A percentile compares a stretch with the other conserved stretches of the same genome.
These are phyloP conservation scores for Sporisorium sorghi DNA, from an alignment of 1,284 basidiomycete species.

Conservation along the genomic window DNA sequence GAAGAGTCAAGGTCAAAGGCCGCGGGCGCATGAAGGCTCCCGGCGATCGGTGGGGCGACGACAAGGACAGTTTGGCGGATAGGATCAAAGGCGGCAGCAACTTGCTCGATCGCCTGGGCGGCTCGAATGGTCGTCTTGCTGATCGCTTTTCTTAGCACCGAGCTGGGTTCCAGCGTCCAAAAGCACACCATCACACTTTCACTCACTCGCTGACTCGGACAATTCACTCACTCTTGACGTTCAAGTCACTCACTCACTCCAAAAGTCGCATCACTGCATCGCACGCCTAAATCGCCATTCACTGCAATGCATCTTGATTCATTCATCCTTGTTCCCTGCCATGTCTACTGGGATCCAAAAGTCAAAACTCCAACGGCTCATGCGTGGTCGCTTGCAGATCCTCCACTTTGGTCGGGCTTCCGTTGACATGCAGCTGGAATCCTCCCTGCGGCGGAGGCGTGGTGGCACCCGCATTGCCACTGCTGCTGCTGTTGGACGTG, in stretches of 20 bases:
- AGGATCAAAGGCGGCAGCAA: conserved; percentile 2
- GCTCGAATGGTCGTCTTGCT: conserved; percentile 13
- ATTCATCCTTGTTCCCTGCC: too few species aligned
- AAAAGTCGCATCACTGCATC: too few species aligned
- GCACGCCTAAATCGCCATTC: too few species aligned
- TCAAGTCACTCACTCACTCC: too few species aligned
- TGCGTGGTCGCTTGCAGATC: conserved; percentile 47
- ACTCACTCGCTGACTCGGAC: background rate
- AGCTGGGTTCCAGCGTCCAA: too few species aligned
- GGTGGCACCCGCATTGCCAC: conserved; percentile 3
- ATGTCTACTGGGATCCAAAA: too few species aligned
- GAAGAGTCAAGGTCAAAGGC: conserved; percentile 39
- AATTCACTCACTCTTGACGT: background rate
- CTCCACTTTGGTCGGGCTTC: conserved; percentile 28
- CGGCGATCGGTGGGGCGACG: conserved; percentile 15
- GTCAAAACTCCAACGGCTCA: conserved; percentile 47
- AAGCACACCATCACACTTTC: too few species aligned
- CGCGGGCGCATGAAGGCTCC: conserved; percentile 53
- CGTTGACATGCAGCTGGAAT: conserved; percentile 44
- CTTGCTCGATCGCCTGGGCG: conserved; percentile 17
- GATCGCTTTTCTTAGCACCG: conserved; percentile 40
- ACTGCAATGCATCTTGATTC: background rate
- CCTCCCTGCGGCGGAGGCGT: conserved; percentile 11
- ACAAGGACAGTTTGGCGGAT: conserved; percentile 1
- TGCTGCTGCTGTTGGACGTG: conserved; percentile 22